Percentiles rank a stretch among this genome's conserved stretches.
These are phyloP conservation scores for Microbotryum violaceum DNA, from an alignment of 1,284 basidiomycete species.

Conservation along the genomic window DNA sequence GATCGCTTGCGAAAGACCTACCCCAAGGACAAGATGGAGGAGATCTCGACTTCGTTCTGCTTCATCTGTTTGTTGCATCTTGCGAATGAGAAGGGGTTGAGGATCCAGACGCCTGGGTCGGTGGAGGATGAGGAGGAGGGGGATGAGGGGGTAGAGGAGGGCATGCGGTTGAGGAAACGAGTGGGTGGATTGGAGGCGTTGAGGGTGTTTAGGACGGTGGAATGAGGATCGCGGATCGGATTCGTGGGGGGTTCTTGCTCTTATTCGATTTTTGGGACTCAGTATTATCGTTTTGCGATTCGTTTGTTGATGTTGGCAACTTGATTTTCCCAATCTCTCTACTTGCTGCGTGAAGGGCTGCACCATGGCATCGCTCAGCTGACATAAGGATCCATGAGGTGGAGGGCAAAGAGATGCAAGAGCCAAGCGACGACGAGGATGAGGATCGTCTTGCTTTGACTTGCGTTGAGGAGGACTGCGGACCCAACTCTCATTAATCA, in stretches of 20 bases:
- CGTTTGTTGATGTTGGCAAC: too few species aligned
- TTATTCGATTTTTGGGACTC: too few species aligned
- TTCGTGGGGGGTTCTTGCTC: too few species aligned
- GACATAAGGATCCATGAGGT: constrained; percentile 7
- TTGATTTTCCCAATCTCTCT: too few species aligned
- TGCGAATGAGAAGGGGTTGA: constrained; percentile 35
- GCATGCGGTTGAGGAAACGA: constrained; percentile 9
- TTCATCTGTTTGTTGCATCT: constrained; percentile 63
- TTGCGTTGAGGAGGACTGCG: constrained; percentile 5
- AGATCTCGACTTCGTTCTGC: constrained; percentile 98
- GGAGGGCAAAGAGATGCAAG: constrained; percentile 11
- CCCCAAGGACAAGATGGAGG: constrained; percentile 86
- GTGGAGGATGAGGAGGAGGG: constrained; percentile 12
- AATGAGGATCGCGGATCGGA: background rate
- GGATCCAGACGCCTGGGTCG: constrained; percentile 26
- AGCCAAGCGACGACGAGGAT: constrained; percentile 15
- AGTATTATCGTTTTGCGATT: too few species aligned
- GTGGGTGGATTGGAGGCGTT: constrained; percentile 27
- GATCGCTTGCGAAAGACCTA: constrained; percentile 71
- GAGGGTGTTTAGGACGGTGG: constrained; percentile 25
- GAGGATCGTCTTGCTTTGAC: background rate
- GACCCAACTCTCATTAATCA: too few species aligned
- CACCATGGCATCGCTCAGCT: too few species aligned
- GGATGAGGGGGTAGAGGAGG: constrained; percentile 2
- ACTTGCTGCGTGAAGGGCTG: too few species aligned